Evolutionary conservation across 441 rosid genomes (phyloP).

Genomic region (Bocquillonia castaneifolia): DNA sequence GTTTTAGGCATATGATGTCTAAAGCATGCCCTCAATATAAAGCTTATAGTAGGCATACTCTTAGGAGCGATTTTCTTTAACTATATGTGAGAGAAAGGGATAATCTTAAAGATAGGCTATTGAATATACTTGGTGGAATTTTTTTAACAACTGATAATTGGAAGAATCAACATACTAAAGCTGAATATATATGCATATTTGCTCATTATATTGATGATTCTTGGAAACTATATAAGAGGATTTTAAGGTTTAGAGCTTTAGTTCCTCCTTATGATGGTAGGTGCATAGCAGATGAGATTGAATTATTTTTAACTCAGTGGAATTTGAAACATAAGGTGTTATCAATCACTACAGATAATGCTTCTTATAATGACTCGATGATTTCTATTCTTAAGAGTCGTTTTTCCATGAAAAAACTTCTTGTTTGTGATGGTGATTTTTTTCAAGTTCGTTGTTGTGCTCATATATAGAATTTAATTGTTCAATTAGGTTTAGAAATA

Average conservation of each 20-base stretch:
- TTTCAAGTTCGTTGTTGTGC: not conserved
- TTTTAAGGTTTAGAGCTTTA: not conserved
- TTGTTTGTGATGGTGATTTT: not conserved
- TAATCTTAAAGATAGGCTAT: too few species aligned
- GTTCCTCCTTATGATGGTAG: not conserved
- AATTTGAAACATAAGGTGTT: not conserved
- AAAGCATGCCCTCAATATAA: too few species aligned
- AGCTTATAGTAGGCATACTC: too few species aligned
- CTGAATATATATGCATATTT: not conserved
- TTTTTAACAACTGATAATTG: not conserved
- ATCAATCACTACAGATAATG: not conserved
- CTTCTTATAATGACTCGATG: not conserved
- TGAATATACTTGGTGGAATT: not conserved
- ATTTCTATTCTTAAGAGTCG: not conserved
- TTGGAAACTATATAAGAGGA: not conserved
- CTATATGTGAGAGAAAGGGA: too few species aligned
- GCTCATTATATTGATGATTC: not conserved
- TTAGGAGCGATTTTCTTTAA: too few species aligned
- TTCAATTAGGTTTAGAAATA: not conserved
- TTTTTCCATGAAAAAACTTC: not conserved
- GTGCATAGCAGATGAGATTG: not conserved
- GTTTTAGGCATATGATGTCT: too few species aligned
- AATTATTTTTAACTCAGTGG: not conserved
- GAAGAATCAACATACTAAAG: not conserved
- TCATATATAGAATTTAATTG: not conserved